Percentiles rank a stretch among this genome's conserved stretches.
phyloP scores from a whole-genome alignment of 768 basidiomycete species.

The Piloderma croceum region DNA sequence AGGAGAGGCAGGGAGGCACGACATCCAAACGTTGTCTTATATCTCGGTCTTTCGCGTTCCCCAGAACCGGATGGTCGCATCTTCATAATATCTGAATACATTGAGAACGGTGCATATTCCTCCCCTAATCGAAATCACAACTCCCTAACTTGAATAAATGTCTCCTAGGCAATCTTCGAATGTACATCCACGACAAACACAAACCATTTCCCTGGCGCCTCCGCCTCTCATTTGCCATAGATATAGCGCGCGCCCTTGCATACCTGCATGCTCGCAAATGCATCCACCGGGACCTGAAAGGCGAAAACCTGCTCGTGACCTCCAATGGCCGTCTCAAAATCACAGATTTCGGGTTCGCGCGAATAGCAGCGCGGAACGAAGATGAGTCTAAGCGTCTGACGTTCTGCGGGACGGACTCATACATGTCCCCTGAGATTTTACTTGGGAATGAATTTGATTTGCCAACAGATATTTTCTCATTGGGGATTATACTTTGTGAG shows the following conservation, averaged over 20 bases:
- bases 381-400: slow-evolving; percentile 85
- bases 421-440: slow-evolving; percentile 96
- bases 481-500: slow-evolving; percentile 91
- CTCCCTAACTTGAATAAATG: slow-evolving; percentile 29
- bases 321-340: slow-evolving; percentile 92
- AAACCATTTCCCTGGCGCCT: slow-evolving; percentile 91
- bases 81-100: slow-evolving; percentile 92
- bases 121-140: too few species aligned
- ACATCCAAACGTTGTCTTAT: slow-evolving; percentile 90
- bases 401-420: slow-evolving; percentile 86
- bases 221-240: slow-evolving; percentile 89
- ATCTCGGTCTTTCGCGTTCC: slow-evolving; percentile 82
- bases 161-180: slow-evolving; percentile 85
- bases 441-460: slow-evolving; percentile 89
- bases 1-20: slow-evolving; percentile 67
- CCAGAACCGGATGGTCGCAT: slow-evolving; percentile 78
- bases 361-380: slow-evolving; percentile 87
- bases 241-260: slow-evolving; percentile 90
- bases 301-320: slow-evolving; percentile 95
- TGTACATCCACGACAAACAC: slow-evolving; percentile 81
- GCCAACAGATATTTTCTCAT: slow-evolving; percentile 90
- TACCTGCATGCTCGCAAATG: slow-evolving; percentile 94
- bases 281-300: slow-evolving; percentile 90
- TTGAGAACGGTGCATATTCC: slow-evolving; percentile 90
- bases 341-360: slow-evolving; percentile 97